Base-by-base conservation (phyloP, 345 rosid species). In the Linum trigynum region DNA sequence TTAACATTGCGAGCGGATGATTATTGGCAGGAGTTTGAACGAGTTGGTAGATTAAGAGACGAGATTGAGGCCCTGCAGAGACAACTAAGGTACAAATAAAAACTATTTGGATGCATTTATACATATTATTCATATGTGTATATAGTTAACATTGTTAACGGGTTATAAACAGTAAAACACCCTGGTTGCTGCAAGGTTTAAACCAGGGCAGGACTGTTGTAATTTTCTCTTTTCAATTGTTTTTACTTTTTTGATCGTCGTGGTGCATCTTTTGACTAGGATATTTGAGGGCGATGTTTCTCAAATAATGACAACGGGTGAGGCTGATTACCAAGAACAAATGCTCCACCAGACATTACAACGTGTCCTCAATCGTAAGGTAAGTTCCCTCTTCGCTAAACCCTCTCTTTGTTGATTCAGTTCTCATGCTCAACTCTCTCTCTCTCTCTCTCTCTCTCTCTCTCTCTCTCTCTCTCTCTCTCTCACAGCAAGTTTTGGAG, bases 241-340 rank as follows among this genome's bases (percentile, higher is more conserved):
- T 23, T 23, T 23, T 23, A 23, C 32, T 23, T 23, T 23, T 23
- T 23, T 23, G 32, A 23, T 1, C 32, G 32, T 23, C 32, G 0
- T 23, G 32, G 32, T 23, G 32, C 32, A 23, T 23, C 32, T 23
- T 23, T 23, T 23, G 53, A 9, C 14, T 48, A 79, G 86, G 57
- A 65, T 77, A 58, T 76, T 73, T 53, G 79, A 82, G 55, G 79
- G 76, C 3, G 64, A 79, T 57, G 50, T 57, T 65, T 71, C 75
- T 39, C 69, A 77, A 50, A 69, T 74, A 62, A 63, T 71, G 45
- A 74, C 82, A 37, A 14, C 65, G 65, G 14, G 7, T 42, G 79
- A 79, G 45, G 77, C 74, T 2, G 75, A 79, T 59, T 63, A 51
- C 60, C 69, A 68, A 23, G 79, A 77, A 56, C 82, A 75, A 59